Evolutionary conservation across 2,329 filamentous ascomycete genomes (phyloP), one percentile per base, ranked within the genome.

Genomic region (Hypocreales sp.): DNA sequence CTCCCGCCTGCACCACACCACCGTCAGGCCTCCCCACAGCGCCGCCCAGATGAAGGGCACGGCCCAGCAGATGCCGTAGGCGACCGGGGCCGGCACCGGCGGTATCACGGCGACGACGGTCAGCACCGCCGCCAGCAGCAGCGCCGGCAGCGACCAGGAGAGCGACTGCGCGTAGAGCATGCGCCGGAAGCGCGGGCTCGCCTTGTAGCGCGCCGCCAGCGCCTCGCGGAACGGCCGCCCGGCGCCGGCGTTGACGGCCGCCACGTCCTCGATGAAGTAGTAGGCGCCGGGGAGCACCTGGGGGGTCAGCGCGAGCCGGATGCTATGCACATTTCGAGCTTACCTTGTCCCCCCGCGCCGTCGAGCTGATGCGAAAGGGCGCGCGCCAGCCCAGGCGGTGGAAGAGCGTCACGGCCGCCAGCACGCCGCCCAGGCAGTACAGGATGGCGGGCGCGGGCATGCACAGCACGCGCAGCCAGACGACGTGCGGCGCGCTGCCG

Each of bases 261-360:
- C 62, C 15, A 77, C 61, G 39, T 79, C 74, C 47, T 79, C 74
- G 15, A 78, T 66, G 17, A 79, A 58, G 26, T 73, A 74, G 38
- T 75, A 73, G 2, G 67, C 59, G 3, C 68, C 63, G 0, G 74
- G 74, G 4, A 65, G 60, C 31, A 76, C 65, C 44, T 55, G 1
- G 7, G 7, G 7, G n/a, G n/a, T n/a, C n/a, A n/a, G n/a, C n/a
- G n/a, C n/a, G n/a, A n/a, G n/a, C n/a, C n/a, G n/a, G n/a, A n/a
- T n/a, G n/a, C n/a, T n/a, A n/a, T n/a, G n/a, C n/a, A n/a, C n/a
- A n/a, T n/a, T n/a, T n/a, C n/a, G n/a, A n/a, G 29, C 36, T 4
- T 40, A 54, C 51, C 41, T 40, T 41, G 34, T 49, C 50, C 12
- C 72, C 72, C 40, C 71, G 73, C 1, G 60, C 60, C 0, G 70